These are phyloP conservation scores for Pascua guehoae DNA, from an alignment of 1,284 basidiomycete species.

Conservation along the genomic window DNA sequence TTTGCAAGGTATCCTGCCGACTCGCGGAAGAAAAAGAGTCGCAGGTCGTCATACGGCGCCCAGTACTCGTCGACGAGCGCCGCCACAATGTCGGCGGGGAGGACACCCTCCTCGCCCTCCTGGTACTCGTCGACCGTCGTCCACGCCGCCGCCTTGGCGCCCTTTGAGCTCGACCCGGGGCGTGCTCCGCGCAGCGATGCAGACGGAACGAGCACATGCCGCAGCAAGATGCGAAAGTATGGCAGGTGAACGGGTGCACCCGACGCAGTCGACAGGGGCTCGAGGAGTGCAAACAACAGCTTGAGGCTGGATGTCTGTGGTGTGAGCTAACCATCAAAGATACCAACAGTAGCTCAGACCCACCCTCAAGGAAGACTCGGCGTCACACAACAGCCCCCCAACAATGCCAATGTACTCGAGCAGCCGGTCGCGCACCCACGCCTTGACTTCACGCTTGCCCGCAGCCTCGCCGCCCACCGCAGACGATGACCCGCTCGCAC, in stretches of 20 bases:
- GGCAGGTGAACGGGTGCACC: conserved; percentile 45
- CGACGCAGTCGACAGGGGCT: conserved; percentile 67
- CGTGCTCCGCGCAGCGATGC: conserved; percentile 44
- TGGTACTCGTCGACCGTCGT: conserved; percentile 21
- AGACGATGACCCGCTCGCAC: neutral
- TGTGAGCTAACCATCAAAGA: neutral
- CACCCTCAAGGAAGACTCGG: conserved; percentile 64
- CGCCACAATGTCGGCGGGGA: conserved; percentile 61
- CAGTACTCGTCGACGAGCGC: conserved; percentile 46
- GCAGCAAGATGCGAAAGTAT: conserved; percentile 43
- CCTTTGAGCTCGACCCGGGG: conserved; percentile 45
- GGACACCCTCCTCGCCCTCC: conserved; percentile 52
- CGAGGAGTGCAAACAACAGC: conserved; percentile 75
- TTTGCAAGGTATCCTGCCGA: conserved; percentile 52
- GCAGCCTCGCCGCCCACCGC: neutral
- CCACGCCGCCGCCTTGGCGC: conserved; percentile 13
- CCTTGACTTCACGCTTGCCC: conserved; percentile 64
- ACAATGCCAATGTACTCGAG: conserved; percentile 65
- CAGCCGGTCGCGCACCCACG: conserved; percentile 70
- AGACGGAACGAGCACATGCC: conserved; percentile 35
- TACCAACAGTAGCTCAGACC: conserved; percentile 29
- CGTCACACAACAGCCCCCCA: conserved; percentile 66
- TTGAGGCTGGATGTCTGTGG: conserved; percentile 66
- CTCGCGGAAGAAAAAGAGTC: conserved; percentile 90
- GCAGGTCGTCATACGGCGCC: conserved; percentile 63